Evolutionary conservation across 2,329 filamentous ascomycete genomes (phyloP).

Genomic region (Cryphonectria japonica): DNA sequence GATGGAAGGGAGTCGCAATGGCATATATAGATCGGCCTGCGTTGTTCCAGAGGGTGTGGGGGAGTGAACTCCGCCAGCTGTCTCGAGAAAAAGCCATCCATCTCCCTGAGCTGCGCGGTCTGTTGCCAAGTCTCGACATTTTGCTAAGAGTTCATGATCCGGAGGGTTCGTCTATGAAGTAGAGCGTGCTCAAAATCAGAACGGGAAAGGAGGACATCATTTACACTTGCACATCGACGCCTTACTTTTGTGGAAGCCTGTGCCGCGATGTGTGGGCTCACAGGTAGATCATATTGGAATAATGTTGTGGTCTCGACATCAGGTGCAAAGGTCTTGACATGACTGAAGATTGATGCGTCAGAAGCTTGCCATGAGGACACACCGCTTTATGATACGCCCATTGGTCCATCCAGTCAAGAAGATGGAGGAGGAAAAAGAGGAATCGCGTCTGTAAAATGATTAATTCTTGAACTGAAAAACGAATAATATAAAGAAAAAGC

Average conservation of each 20-base stretch:
- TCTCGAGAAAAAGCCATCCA: constrained; percentile 74
- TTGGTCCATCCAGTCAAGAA: too few relatives aligned
- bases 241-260: constrained; percentile 47
- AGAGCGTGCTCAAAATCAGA: constrained; percentile 12
- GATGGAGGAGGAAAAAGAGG: too few relatives aligned
- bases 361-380: neutral
- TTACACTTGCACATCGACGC: too few relatives aligned
- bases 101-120: constrained; percentile 46
- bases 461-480: too few relatives aligned
- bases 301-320: constrained; percentile 58
- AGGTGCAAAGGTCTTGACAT: constrained; percentile 46
- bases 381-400: neutral
- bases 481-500: constrained; percentile 5
- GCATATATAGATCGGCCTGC: constrained; percentile 78
- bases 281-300: constrained; percentile 72
- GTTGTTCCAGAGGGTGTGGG: constrained; percentile 75
- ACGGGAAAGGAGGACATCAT: too few relatives aligned
- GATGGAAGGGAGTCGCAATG: constrained; percentile 71
- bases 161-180: constrained; percentile 51
- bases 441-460: too few relatives aligned
- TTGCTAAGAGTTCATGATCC: constrained; percentile 53
- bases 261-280: constrained; percentile 79
- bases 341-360: neutral
- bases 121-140: constrained; percentile 51
- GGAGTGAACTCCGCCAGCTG: constrained; percentile 81